phyloP scores from a whole-genome alignment of 495 filamentous ascomycete species.

The Astrothelium macrocarpum region DNA sequence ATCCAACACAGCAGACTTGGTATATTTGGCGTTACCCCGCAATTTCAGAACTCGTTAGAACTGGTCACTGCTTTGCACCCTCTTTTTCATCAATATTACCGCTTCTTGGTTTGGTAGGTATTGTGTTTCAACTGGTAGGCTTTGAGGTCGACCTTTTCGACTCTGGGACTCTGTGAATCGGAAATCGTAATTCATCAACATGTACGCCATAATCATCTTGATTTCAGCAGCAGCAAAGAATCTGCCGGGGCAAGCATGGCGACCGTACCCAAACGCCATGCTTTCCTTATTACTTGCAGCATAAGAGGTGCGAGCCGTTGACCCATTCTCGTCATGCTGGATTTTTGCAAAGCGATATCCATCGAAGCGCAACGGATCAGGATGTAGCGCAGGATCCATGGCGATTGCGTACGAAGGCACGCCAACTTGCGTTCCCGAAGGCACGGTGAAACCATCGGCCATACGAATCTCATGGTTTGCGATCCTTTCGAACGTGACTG shows the following conservation, averaged over 20 bases:
- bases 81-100: not conserved
- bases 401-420: not conserved
- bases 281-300: not conserved
- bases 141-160: not conserved
- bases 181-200: constrained; percentile 17
- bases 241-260: constrained; percentile 18
- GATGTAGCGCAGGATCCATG: not conserved
- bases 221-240: constrained; percentile 15
- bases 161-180: not conserved
- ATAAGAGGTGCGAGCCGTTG: not conserved
- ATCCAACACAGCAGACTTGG: no score
- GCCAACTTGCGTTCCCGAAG: not conserved
- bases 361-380: not conserved
- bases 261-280: constrained; percentile 14
- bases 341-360: not conserved
- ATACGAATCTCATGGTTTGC: not conserved
- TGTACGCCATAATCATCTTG: constrained; percentile 15
- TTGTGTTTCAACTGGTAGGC: not conserved
- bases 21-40: no score
- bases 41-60: no score
- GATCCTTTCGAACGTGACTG: not conserved
- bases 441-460: not conserved
- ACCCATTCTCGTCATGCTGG: not conserved
- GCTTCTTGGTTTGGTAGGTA: not conserved
- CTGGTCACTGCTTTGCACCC: no score